Evolutionary conservation across 1,284 basidiomycete genomes (phyloP).

Genomic region (Ganoderma leucocontextum): DNA sequence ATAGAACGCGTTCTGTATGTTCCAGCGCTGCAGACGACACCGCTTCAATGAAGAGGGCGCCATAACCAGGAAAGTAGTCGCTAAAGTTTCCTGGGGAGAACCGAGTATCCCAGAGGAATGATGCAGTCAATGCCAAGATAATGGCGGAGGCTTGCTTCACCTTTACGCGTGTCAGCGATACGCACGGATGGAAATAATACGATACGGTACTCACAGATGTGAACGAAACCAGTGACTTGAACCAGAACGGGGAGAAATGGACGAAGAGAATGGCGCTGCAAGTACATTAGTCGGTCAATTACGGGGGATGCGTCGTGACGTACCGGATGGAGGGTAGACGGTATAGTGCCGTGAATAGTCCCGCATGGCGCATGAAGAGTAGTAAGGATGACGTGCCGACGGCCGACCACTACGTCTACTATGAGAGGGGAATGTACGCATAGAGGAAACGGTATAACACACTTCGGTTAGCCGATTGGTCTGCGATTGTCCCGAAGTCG

Average conservation of each 20-base stretch:
- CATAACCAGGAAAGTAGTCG: conserved; percentile 66
- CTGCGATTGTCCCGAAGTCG: conserved; percentile 56
- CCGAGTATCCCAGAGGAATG: conserved; percentile 62
- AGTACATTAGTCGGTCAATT: neutral
- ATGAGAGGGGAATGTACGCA: conserved; percentile 37
- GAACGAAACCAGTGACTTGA: conserved; percentile 57
- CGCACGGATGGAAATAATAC: neutral
- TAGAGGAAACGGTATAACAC: conserved; percentile 11
- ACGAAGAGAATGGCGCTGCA: conserved; percentile 70
- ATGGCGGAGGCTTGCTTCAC: conserved; percentile 51
- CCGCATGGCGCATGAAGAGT: conserved; percentile 72
- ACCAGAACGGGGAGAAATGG: conserved; percentile 72
- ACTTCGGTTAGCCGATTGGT: conserved; percentile 69
- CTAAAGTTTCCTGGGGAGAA: conserved; percentile 55
- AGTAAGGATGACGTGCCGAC: conserved; percentile 71
- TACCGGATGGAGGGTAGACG: conserved; percentile 72
- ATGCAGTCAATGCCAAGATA: conserved; percentile 52
- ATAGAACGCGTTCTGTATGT: conserved; percentile 64
- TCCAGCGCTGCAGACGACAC: conserved; percentile 66
- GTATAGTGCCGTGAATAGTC: conserved; percentile 66
- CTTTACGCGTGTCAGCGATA: conserved; percentile 2
- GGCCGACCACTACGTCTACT: conserved; percentile 64
- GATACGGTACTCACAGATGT: conserved; percentile 51
- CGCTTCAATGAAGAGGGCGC: conserved; percentile 65
- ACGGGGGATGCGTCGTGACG: conserved; percentile 26